phyloP scores from a whole-genome alignment of 768 basidiomycete genomes.

The Jaapia argillacea region DNA sequence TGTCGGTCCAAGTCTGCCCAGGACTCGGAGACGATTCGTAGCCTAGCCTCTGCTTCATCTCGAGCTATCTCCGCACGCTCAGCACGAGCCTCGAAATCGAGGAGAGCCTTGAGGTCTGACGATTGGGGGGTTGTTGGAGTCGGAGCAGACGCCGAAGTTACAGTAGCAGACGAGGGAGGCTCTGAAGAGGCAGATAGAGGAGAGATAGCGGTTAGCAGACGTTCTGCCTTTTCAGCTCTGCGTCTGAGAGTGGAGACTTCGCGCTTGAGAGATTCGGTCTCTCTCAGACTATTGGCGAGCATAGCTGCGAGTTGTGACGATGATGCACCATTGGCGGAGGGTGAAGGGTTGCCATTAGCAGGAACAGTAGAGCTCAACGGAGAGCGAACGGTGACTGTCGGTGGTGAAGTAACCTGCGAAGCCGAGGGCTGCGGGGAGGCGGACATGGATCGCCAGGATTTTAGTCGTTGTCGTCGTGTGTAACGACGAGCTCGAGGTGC shows the following conservation, averaged over 20 bases:
- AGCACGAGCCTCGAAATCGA: slow-evolving; percentile 39
- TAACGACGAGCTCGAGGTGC: neutral
- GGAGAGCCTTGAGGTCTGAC: slow-evolving; percentile 25
- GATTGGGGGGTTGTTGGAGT: slow-evolving; percentile 9
- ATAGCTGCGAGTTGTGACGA: slow-evolving; percentile 48
- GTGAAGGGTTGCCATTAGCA: slow-evolving; percentile 1
- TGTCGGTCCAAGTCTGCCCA: slow-evolving; percentile 44
- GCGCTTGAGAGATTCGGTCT: slow-evolving; percentile 38
- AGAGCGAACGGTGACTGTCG: neutral
- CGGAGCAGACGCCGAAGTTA: slow-evolving; percentile 6
- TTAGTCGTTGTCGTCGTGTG: neutral
- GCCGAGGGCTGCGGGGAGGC: slow-evolving; percentile 9
- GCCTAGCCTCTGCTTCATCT: slow-evolving; percentile 44
- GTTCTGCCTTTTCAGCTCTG: slow-evolving; percentile 47
- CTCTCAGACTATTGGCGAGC: slow-evolving; percentile 42
- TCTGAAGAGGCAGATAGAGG: neutral
- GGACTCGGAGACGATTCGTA: slow-evolving; percentile 9
- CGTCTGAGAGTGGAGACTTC: slow-evolving; percentile 32
- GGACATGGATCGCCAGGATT: slow-evolving; percentile 9
- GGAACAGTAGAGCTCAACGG: neutral
- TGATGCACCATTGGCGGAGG: slow-evolving; percentile 16
- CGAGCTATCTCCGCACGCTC: slow-evolving; percentile 39
- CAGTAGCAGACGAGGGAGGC: slow-evolving; percentile 1
- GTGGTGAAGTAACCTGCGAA: neutral
- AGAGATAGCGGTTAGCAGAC: slow-evolving; percentile 22